These are phyloP conservation scores for Suillus discolor DNA, from an alignment of 768 basidiomycete species.

Conservation along the genomic window DNA sequence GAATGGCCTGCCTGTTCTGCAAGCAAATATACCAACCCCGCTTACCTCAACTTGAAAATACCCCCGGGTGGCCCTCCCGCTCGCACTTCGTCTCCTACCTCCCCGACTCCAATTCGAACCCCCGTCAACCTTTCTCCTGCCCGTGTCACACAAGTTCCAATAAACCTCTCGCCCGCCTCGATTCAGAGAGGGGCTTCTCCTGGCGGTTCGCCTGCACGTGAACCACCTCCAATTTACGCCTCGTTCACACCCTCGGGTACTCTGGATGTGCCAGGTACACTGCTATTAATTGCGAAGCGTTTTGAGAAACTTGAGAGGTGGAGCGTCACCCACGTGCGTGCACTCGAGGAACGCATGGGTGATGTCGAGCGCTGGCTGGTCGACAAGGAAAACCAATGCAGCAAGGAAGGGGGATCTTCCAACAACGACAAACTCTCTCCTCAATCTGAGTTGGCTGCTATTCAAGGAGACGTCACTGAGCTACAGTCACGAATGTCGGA, in stretches of 20 bases:
- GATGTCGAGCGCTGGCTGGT: conserved; percentile 92
- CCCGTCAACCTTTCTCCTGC: conserved; percentile 32
- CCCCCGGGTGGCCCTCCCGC: conserved; percentile 51
- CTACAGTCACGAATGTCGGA: conserved; percentile 75
- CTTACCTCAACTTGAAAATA: conserved; percentile 57
- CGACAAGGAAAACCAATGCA: conserved; percentile 70
- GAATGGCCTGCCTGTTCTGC: conserved; percentile 60
- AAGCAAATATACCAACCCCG: conserved; percentile 58
- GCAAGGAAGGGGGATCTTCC: conserved; percentile 44
- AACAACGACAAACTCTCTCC: conserved; percentile 21
- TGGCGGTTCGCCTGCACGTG: conserved; percentile 39
- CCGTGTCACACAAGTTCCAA: conserved; percentile 42
- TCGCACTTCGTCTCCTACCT: conserved; percentile 56
- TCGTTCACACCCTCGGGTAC: conserved; percentile 72
- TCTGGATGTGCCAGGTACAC: conserved; percentile 73
- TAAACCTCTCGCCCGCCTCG: conserved; percentile 65
- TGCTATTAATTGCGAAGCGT: conserved; percentile 70
- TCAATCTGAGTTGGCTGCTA: conserved; percentile 46
- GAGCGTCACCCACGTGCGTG: conserved; percentile 87
- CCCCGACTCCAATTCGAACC: conserved; percentile 54
- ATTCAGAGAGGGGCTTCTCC: conserved; percentile 51
- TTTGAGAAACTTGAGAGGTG: conserved; percentile 91
- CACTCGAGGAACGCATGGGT: conserved; percentile 88
- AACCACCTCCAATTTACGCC: conserved; percentile 73
- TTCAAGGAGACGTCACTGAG: conserved; percentile 72